Evolutionary conservation across 306 rosid species (phyloP).

Genomic region (Cicer yamashitae): DNA sequence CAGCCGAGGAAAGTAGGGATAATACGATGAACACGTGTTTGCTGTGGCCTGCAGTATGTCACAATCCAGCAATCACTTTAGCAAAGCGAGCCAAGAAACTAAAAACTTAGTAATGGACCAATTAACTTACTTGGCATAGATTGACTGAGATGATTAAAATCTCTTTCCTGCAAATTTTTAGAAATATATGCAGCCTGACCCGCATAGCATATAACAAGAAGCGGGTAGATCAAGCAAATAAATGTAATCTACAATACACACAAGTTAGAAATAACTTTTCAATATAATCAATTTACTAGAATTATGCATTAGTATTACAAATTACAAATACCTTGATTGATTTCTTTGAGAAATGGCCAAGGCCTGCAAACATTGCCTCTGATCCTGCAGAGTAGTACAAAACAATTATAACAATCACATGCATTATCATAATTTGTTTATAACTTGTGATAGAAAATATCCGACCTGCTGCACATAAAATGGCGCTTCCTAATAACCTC

Average conservation of each 20-base stretch:
- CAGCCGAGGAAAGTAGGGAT: constrained; percentile 73
- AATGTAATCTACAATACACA: constrained; percentile 63
- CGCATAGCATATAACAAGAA: constrained; percentile 72
- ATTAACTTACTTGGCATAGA: constrained; percentile 69
- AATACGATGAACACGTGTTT: constrained; percentile 56
- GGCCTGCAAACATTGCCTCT: constrained; percentile 79
- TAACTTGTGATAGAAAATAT: neutral
- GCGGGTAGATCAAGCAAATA: constrained; percentile 80
- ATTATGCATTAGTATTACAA: neutral
- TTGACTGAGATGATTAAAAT: constrained; percentile 67
- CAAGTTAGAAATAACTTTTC: constrained; percentile 34
- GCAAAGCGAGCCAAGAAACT: constrained; percentile 2
- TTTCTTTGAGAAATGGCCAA: constrained; percentile 84
- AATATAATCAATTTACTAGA: constrained; percentile 4
- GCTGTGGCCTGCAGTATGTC: constrained; percentile 51
- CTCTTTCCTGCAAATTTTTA: constrained; percentile 46
- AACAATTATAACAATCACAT: constrained; percentile 1
- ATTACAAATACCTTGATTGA: constrained; percentile 63
- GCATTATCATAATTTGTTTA: neutral
- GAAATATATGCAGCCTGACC: constrained; percentile 87
- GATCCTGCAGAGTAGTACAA: constrained; percentile 60
- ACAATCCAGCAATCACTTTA: constrained; percentile 36
- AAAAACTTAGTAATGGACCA: constrained; percentile 10
- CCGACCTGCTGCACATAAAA: constrained; percentile 73
- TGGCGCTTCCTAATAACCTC: constrained; percentile 72